Percentiles rank a stretch among this genome's conserved stretches.
Evolutionary conservation across 768 basidiomycete species (phyloP).

Genomic region (Panaeolus papilionaceus): DNA sequence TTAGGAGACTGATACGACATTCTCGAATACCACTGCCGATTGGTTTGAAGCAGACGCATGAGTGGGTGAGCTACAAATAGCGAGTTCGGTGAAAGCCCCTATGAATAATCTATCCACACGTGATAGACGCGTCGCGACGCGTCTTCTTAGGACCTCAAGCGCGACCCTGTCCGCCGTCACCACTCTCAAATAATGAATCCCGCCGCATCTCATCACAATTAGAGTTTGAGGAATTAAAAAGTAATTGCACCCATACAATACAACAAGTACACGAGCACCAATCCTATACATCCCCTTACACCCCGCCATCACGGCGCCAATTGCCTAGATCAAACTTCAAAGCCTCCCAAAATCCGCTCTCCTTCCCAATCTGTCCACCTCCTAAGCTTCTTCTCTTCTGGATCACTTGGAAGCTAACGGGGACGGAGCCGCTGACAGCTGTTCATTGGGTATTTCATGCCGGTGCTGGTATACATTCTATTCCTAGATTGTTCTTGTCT

Average conservation of each 20-base stretch:
- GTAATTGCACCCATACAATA: background rate
- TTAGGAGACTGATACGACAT: too few relatives aligned
- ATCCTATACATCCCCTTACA: background rate
- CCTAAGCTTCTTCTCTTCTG: background rate
- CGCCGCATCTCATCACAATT: background rate
- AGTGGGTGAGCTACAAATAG: too few relatives aligned
- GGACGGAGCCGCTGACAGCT: background rate
- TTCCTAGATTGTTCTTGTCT: background rate
- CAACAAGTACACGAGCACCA: background rate
- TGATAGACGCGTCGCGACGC: background rate
- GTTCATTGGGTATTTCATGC: background rate
- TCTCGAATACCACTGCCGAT: too few relatives aligned
- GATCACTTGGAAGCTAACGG: background rate
- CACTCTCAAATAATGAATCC: too few relatives aligned
- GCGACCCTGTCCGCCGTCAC: too few relatives aligned
- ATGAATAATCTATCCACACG: background rate
- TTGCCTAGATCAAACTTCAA: background rate
- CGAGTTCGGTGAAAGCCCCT: too few relatives aligned
- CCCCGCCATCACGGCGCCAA: slow-evolving; percentile 3
- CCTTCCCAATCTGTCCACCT: background rate
- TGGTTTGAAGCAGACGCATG: too few relatives aligned
- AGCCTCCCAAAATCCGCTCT: background rate
- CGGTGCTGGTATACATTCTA: background rate
- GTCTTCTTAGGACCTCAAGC: background rate
- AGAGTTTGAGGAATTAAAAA: background rate